These are phyloP conservation scores for Escovopsis sp. DNA, from an alignment of 2,329 filamentous ascomycete species.

Conservation along the genomic window DNA sequence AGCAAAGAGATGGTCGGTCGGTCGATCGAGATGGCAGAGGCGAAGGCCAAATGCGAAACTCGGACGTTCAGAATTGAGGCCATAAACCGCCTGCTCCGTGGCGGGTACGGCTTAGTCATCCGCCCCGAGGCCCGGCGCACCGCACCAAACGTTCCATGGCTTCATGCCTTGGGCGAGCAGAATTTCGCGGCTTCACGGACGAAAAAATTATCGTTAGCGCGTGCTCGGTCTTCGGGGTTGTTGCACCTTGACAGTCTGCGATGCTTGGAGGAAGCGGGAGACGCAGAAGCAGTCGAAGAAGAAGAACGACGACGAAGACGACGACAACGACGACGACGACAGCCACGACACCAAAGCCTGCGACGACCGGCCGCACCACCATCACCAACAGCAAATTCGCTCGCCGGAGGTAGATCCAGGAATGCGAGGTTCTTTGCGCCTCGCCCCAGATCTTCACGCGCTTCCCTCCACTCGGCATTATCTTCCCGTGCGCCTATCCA, in stretches of 20 bases:
- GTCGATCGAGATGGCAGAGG: background rate
- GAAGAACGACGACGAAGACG: too few relatives aligned
- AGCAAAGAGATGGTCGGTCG: background rate
- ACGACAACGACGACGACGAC: too few relatives aligned
- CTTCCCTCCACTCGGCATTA: too few relatives aligned
- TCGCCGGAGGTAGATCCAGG: slow-evolving; percentile 10
- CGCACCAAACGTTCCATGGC: slow-evolving; percentile 1
- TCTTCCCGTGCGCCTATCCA: background rate
- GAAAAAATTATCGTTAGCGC: too few relatives aligned
- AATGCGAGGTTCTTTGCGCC: slow-evolving; percentile 16
- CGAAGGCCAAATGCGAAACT: slow-evolving; percentile 2
- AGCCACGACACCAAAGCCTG: too few relatives aligned
- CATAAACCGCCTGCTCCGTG: slow-evolving; percentile 21
- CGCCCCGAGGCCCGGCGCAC: background rate
- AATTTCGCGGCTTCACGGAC: too few relatives aligned
- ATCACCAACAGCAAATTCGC: slow-evolving; percentile 1
- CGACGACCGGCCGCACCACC: background rate
- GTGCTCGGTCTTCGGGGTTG: too few relatives aligned
- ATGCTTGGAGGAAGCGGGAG: too few relatives aligned
- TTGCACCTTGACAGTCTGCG: too few relatives aligned
- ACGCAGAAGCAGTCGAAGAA: too few relatives aligned
- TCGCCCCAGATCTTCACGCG: slow-evolving; percentile 7
- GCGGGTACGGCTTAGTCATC: slow-evolving; percentile 21
- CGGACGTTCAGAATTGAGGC: slow-evolving; percentile 23
- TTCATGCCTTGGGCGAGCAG: background rate